Percentiles rank a stretch among this genome's conserved stretches.
Conservation (phyloP, 2,329 filamentous ascomycete genomes). For the Botryotinia globosa region DNA sequence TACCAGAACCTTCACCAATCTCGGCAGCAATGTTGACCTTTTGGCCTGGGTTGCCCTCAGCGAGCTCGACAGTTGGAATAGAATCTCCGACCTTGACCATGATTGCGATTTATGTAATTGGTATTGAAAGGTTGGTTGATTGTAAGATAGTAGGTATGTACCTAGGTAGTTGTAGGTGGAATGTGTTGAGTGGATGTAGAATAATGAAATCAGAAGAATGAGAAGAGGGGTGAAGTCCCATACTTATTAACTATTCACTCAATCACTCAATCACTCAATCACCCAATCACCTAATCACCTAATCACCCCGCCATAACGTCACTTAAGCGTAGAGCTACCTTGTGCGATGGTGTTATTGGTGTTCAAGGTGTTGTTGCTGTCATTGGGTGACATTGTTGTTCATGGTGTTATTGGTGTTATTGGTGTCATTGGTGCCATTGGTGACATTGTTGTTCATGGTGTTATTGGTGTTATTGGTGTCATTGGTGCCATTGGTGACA, state of each 20-base stretch:
- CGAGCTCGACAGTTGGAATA: constrained; percentile 73
- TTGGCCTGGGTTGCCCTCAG: constrained; percentile 81
- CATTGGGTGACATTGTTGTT: neutral
- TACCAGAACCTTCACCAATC: constrained; percentile 65
- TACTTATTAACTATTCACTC: constrained; percentile 9
- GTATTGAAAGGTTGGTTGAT: neutral
- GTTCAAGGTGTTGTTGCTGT: neutral
- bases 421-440: too few species aligned
- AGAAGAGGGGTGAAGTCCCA: neutral
- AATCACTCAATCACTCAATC: too few species aligned
- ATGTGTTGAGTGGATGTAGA: neutral
- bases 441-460: neutral
- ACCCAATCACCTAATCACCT: too few species aligned
- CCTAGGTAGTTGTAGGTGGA: neutral
- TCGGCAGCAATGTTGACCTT: constrained; percentile 80
- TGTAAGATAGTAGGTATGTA: neutral
- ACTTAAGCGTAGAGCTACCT: neutral
- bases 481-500: too few species aligned
- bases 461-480: neutral
- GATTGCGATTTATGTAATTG: constrained; percentile 22
- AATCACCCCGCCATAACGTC: neutral
- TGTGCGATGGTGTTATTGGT: neutral
- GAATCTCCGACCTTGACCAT: constrained; percentile 71
- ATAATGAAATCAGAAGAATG: neutral
- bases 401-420: too few species aligned